Conservation (phyloP, 768 basidiomycete species). For the Russula virescens region DNA sequence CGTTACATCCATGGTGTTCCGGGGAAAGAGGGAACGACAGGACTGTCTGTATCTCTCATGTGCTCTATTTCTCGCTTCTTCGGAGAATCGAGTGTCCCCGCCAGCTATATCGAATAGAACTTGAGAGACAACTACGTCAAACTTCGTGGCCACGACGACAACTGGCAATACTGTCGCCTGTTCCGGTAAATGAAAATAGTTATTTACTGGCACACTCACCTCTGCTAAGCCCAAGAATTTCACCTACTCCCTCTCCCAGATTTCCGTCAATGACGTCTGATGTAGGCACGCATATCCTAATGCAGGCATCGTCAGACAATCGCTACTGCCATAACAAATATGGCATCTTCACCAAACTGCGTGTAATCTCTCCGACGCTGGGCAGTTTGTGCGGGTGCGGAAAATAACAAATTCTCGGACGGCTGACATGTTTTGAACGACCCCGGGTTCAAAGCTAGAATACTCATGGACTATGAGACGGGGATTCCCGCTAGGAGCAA, state of each 20-base stretch:
- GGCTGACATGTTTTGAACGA: not conserved
- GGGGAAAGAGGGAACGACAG: not conserved
- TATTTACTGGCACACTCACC: not conserved
- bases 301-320: not conserved
- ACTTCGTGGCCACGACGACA: slow-evolving; percentile 5
- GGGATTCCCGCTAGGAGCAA: not conserved
- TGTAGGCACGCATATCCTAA: slow-evolving; percentile 11
- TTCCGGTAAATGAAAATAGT: not conserved
- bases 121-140: not conserved
- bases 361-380: slow-evolving; percentile 5
- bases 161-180: not conserved
- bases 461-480: slow-evolving; percentile 2
- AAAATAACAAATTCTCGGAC: not conserved
- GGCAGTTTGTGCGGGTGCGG: not conserved
- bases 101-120: not conserved
- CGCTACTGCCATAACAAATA: not conserved
- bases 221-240: not conserved
- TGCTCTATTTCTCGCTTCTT: not conserved
- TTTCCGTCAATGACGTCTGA: not conserved
- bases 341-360: not conserved
- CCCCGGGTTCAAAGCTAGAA: not conserved
- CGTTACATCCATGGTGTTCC: not conserved
- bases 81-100: not conserved
- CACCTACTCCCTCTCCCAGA: not conserved
- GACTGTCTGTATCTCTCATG: not conserved